Conservation (phyloP, 805 yeast genomes). For the Starmerella davenportii region DNA sequence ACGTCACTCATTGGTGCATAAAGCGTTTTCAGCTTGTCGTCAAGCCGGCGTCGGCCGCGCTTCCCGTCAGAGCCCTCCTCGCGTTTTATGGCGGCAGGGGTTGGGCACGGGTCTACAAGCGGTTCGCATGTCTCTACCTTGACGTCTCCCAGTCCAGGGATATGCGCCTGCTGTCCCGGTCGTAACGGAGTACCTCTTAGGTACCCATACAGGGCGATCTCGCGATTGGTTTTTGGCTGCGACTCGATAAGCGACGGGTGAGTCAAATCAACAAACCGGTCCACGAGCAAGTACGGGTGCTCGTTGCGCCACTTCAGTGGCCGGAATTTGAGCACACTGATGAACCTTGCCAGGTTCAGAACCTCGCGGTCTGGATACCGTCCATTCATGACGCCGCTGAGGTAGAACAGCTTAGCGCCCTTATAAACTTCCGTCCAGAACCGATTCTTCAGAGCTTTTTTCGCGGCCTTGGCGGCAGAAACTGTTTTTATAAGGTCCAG, state of each 20-base stretch:
- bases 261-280: conserved; percentile 81
- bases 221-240: conserved; percentile 71
- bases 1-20: conserved; percentile 99
- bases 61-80: conserved; percentile 40
- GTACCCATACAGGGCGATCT: conserved; percentile 82
- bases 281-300: conserved; percentile 85
- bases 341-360: conserved; percentile 74
- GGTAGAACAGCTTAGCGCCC: conserved; percentile 88
- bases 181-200: conserved; percentile 84
- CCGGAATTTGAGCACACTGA: conserved; percentile 92
- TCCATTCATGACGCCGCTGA: conserved; percentile 91
- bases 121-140: conserved; percentile 61
- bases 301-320: conserved; percentile 99
- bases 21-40: conserved; percentile 81
- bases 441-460: conserved; percentile 78
- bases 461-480: conserved; percentile 74
- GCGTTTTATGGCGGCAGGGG: conserved; percentile 78
- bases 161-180: conserved; percentile 58
- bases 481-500: conserved; percentile 83
- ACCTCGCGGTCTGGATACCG: conserved; percentile 96
- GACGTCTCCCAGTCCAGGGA: conserved; percentile 91
- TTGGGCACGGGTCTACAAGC: conserved; percentile 96
- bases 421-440: conserved; percentile 98
- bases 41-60: conserved; percentile 68
- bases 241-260: conserved; percentile 70